Base-by-base conservation (phyloP, 1,284 basidiomycete genomes). In the Moniliophthora roreri region DNA sequence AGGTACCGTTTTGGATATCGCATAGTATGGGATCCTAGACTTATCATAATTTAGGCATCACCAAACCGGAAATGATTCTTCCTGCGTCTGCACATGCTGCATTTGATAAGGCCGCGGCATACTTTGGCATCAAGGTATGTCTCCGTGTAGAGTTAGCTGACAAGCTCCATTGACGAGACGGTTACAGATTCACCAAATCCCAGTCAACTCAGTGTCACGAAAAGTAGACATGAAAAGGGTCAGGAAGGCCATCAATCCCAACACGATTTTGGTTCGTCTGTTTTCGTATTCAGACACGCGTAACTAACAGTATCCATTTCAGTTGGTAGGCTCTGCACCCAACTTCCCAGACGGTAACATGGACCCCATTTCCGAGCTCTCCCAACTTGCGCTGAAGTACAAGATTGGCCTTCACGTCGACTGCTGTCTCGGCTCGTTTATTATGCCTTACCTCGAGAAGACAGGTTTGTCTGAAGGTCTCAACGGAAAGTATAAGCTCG, bases 261-360 rank as follows among this genome's bases (percentile, higher is more conserved):
- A 93, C 63, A 93, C 91, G 2, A 90, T 93, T 58, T 77, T 93
- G 82, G 89, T 85, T 40, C 23, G 73, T 44, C 41, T 39, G 41
- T 49, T 32, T 39, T 28, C 10, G 35, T 21, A 48, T 44, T 23
- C 35, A 54, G 53, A 50, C 23, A 52, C 23, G 46, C 44, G 36
- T 18, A 48, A 38, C 50, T 32, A 7, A 28, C 49, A 50, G 28
- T n/a, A n/a, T n/a, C n/a, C 36, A 34, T 48, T 13, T 65, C 71
- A 95, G 87, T 72, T 97, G 49, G 92, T 95, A 41, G 94, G 93
- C 6, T 95, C 93, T 2, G 87, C 91, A 2, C 80, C 96, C 65
- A 97, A 96, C 73, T 95, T 95, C 72, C 93, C 93, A 0, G 93
- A 97, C 60, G 92, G 93, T 18, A 88, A 85, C 59, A 85, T 92